Evolutionary conservation across 1,284 basidiomycete genomes (phyloP).

Genomic region (Naganishia liquefaciens): DNA sequence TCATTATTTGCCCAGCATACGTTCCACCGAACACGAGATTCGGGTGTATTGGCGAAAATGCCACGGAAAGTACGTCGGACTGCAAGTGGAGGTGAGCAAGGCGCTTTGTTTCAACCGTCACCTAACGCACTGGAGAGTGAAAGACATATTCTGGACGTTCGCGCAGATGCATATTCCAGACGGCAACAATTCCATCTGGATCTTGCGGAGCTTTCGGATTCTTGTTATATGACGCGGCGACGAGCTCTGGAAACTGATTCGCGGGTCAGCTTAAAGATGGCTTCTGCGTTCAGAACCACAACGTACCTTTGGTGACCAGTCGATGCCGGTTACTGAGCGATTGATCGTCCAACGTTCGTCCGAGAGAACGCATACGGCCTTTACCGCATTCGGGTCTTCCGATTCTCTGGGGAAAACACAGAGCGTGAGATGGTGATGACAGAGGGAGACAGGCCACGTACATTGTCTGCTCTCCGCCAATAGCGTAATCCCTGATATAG

Average conservation of each 20-base stretch:
- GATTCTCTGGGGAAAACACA: constrained; percentile 65
- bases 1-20: constrained; percentile 94
- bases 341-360: constrained; percentile 87
- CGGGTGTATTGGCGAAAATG: constrained; percentile 96
- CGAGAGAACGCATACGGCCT: constrained; percentile 81
- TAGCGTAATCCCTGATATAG: constrained; percentile 91
- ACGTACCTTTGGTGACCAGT: constrained; percentile 91
- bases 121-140: constrained; percentile 75
- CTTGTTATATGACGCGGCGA: constrained; percentile 94
- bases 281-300: background rate
- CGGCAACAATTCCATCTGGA: constrained; percentile 92
- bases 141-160: constrained; percentile 97
- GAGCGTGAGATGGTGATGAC: constrained; percentile 4
- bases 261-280: background rate
- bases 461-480: constrained; percentile 74
- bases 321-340: constrained; percentile 89
- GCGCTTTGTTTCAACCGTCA: background rate
- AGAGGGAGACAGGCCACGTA: constrained; percentile 52
- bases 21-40: constrained; percentile 97
- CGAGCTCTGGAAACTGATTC: constrained; percentile 86
- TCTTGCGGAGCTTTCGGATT: constrained; percentile 86
- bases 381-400: constrained; percentile 81
- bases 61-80: constrained; percentile 95
- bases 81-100: constrained; percentile 49
- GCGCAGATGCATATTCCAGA: constrained; percentile 94